Evolutionary conservation across 257 asterid species (phyloP).

Genomic region (Lavandula angustifolia): DNA sequence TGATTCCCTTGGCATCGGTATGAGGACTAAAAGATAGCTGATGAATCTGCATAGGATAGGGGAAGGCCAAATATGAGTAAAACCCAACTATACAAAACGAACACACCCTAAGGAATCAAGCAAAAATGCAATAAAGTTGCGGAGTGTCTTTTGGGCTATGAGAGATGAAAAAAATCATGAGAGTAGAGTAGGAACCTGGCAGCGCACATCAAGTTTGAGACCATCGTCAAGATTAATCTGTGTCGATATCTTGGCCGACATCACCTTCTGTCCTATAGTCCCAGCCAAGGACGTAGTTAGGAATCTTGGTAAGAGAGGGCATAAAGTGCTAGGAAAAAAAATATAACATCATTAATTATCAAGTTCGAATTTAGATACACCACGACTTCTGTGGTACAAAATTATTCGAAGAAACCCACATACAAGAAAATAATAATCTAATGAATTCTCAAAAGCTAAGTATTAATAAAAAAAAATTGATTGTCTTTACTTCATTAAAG

Average conservation of each 20-base stretch:
- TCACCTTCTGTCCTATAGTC: slow-evolving; percentile 68
- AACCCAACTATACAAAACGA: neutral
- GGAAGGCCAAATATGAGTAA: slow-evolving; percentile 12
- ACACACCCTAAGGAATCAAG: neutral
- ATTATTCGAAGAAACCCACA: too few species aligned
- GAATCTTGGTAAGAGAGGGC: too few species aligned
- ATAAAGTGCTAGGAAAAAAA: too few species aligned
- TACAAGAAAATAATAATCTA: too few species aligned
- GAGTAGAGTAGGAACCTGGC: slow-evolving; percentile 61
- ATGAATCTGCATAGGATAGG: slow-evolving; percentile 42
- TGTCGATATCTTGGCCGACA: slow-evolving; percentile 73
- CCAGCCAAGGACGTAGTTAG: too few species aligned
- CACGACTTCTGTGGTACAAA: too few species aligned
- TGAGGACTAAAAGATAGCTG: slow-evolving; percentile 84
- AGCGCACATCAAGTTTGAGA: slow-evolving; percentile 73
- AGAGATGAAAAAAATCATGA: neutral
- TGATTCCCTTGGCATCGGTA: slow-evolving; percentile 91
- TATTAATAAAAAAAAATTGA: too few species aligned
- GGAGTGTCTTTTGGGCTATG: neutral
- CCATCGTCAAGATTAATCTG: slow-evolving; percentile 55
- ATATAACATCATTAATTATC: too few species aligned
- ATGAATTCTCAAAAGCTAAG: too few species aligned
- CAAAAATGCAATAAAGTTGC: neutral
- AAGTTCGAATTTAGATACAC: too few species aligned
- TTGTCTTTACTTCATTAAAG: too few species aligned